Conservation (phyloP, 2,329 filamentous ascomycete genomes). For the Clarireedia monteithiana region DNA sequence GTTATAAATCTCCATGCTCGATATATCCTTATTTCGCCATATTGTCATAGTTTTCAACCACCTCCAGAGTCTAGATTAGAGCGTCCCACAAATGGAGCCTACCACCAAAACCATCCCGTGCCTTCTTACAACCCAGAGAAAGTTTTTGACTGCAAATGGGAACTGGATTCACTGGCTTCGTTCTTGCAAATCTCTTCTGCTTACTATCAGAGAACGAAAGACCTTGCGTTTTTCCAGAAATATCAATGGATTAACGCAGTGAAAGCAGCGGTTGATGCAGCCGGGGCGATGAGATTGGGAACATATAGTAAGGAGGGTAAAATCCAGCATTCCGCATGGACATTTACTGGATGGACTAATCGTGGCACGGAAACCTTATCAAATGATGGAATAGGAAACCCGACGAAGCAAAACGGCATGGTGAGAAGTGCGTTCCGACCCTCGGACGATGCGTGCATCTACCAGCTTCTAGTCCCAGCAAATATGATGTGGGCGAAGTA, state of each 20-base stretch:
- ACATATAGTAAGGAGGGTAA: conserved; percentile 59
- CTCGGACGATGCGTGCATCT: conserved; percentile 74
- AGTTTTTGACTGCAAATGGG: conserved; percentile 95
- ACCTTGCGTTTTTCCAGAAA: conserved; percentile 64
- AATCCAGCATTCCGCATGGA: conserved; percentile 57
- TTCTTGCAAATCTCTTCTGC: conserved; percentile 76
- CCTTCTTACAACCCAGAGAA: conserved; percentile 60
- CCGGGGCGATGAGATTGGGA: conserved; percentile 62
- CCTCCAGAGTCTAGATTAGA: conserved; percentile 64
- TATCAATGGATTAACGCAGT: conserved; percentile 67
- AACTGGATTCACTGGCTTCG: conserved; percentile 81
- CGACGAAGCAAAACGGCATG: conserved; percentile 68
- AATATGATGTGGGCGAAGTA: conserved; percentile 77
- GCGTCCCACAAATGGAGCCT: conserved; percentile 52
- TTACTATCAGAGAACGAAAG: conserved; percentile 67
- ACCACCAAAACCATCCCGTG: conserved; percentile 50
- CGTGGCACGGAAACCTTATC: conserved; percentile 74
- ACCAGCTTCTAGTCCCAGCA: conserved; percentile 79
- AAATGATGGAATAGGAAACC: conserved; percentile 71
- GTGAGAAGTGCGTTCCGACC: conserved; percentile 84
- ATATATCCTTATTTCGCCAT: conserved; percentile 63
- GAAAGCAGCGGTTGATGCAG: conserved; percentile 57
- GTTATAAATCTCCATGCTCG: conserved; percentile 64
- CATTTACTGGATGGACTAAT: conserved; percentile 66
- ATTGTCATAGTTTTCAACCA: conserved; percentile 87